Evolutionary conservation across 2,329 filamentous ascomycete genomes (phyloP).

Genomic region (Xylaria digitata): DNA sequence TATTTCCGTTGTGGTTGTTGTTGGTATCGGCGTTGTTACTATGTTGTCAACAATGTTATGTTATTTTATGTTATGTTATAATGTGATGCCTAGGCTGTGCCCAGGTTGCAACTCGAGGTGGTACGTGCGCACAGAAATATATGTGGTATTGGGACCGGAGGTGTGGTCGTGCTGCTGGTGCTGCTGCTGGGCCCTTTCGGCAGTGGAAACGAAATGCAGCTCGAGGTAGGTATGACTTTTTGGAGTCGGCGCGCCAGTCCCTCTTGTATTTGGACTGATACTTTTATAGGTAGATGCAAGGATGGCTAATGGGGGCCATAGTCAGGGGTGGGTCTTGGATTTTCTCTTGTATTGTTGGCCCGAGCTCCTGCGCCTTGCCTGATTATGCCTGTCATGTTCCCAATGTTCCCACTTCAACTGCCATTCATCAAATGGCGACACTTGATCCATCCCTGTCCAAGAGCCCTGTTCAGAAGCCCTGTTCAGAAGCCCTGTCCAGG

Average conservation of each 20-base stretch:
- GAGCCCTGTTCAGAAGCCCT: too few relatives aligned
- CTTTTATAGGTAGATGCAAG: constrained; percentile 47
- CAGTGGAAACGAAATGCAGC: constrained; percentile 41
- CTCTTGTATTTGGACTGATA: constrained; percentile 47
- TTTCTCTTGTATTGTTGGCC: constrained; percentile 39
- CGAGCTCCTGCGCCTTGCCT: constrained; percentile 38
- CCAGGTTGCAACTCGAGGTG: constrained; percentile 31
- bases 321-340: constrained; percentile 38
- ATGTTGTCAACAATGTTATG: too few relatives aligned
- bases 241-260: constrained; percentile 45
- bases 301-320: constrained; percentile 40
- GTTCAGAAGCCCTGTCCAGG: too few relatives aligned
- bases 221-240: constrained; percentile 42
- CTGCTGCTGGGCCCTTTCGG: constrained; percentile 22
- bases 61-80: too few relatives aligned
- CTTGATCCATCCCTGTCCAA: constrained; percentile 24
- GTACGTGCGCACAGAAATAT: constrained; percentile 34
- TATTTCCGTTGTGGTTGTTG: too few relatives aligned
- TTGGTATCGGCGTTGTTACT: too few relatives aligned
- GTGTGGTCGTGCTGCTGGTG: constrained; percentile 24
- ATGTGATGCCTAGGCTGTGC: too few relatives aligned
- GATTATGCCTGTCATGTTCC: constrained; percentile 29
- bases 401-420: constrained; percentile 28
- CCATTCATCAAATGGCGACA: constrained; percentile 33
- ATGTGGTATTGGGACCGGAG: constrained; percentile 11